Percentiles rank a stretch among this genome's conserved stretches.
phyloP scores from a whole-genome alignment of 768 basidiomycete genomes.

The Mycena rebaudengoi region DNA sequence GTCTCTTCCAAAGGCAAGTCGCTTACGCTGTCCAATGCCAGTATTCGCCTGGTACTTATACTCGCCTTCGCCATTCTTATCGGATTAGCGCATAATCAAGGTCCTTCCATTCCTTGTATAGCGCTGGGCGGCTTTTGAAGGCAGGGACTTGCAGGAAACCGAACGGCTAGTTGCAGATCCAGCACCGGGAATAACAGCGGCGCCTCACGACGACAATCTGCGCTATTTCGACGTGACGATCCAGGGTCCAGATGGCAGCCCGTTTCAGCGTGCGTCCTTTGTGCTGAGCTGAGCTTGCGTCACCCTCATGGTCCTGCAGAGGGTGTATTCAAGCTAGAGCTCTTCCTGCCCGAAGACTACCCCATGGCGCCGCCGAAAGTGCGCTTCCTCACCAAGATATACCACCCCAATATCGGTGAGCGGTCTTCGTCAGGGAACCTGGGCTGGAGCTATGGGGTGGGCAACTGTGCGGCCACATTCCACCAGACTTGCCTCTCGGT shows the following conservation, averaged over 20 bases:
- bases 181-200: conserved; percentile 95
- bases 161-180: conserved; percentile 96
- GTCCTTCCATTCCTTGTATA: conserved; percentile 33
- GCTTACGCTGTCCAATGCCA: neutral
- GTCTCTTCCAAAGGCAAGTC: conserved; percentile 63
- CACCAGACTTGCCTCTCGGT: neutral
- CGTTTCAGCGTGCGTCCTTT: conserved; percentile 75
- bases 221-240: conserved; percentile 99
- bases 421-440: too few species aligned
- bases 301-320: conserved; percentile 51
- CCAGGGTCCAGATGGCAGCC: conserved; percentile 92
- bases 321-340: conserved; percentile 93
- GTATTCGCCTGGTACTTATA: conserved; percentile 1
- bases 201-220: conserved; percentile 96
- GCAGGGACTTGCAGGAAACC: conserved; percentile 75
- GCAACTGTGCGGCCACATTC: too few species aligned
- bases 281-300: conserved; percentile 8
- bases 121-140: neutral
- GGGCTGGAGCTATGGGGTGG: too few species aligned
- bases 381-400: conserved; percentile 96
- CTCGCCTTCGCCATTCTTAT: conserved; percentile 19
- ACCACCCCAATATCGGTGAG: conserved; percentile 97
- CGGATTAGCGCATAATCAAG: conserved; percentile 61
- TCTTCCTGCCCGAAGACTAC: conserved; percentile 99
- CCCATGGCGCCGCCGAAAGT: conserved; percentile 99